Evolutionary conservation across 306 rosid genomes (phyloP), one percentile per base, ranked within the genome.

Genomic region (Mucuna pruriens): DNA sequence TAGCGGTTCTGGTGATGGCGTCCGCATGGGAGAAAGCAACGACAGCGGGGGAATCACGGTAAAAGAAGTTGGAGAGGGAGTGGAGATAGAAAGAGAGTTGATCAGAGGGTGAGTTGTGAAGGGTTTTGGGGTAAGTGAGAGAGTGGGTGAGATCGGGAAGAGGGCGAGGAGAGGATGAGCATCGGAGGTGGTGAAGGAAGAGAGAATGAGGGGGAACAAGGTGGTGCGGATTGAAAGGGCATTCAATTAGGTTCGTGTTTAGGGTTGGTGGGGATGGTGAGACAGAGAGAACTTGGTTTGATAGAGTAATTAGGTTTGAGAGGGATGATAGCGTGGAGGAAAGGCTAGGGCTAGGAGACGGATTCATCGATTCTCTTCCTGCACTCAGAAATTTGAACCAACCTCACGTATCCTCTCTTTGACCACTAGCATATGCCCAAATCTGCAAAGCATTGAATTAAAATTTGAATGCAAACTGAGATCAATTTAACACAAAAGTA

Each of bases 391-490:
- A 44, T 22, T 61, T 54, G 61, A 78, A 52, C 64, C 49, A 81
- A 95, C 99, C 97, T 89, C 97, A 95, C 54, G 99, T 95, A 74
- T 95, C 99, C 90, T 95, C 99, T 83, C 99, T 91, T 89, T 95
- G 97, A 76, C 97, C 97, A 84, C 97, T 93, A 69, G 97, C 97
- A 83, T 95, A 95, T 52, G 99, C 99, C 99, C 98, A 88, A 95
- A 93, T 86, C 99, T 95, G 87, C 55, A 81, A 86, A 77, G 11
- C 75, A 75, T 62, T 74, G 52, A 62, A 83, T 52, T 75, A 62
- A 36, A 80, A 51, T 23, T 82, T 79, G 46, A 76, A 85, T 16
- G 10, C 46, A 78, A 71, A 61, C 39, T 33, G 79, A 75, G 60
- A 82, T 66, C n/a, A 68, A 75, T 23, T 46, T 36, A 73, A 48